Evolutionary conservation across 768 basidiomycete species (phyloP).

Genomic region (Phanerodontia chrysosporium): DNA sequence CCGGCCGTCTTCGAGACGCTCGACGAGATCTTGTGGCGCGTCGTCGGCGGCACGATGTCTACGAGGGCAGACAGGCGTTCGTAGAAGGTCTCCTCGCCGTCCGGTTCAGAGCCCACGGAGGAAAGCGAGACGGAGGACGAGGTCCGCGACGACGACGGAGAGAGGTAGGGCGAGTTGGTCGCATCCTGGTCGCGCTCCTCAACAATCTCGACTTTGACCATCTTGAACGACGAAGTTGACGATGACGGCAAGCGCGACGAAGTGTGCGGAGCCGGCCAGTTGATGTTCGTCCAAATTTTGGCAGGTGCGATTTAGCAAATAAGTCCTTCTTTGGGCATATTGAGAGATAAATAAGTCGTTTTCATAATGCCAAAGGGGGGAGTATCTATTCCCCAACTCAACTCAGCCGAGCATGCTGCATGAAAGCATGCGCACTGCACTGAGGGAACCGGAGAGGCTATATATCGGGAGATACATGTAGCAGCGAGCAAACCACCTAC

Average conservation of each 20-base stretch:
- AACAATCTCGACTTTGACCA: constrained; percentile 93
- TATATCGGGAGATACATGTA: no score
- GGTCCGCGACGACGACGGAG: constrained; percentile 69
- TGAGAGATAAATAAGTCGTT: not conserved
- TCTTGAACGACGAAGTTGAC: constrained; percentile 53
- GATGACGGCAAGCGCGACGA: constrained; percentile 61
- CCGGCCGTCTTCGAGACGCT: constrained; percentile 56
- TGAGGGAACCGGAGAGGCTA: no score
- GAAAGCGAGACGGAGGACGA: constrained; percentile 72
- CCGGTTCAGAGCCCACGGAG: constrained; percentile 66
- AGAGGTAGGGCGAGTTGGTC: constrained; percentile 62
- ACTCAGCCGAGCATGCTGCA: no score
- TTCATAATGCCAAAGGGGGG: no score
- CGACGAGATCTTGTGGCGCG: constrained; percentile 70
- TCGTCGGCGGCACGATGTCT: constrained; percentile 92
- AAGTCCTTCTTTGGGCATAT: constrained; percentile 49
- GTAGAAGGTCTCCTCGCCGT: constrained; percentile 70
- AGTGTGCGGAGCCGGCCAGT: constrained; percentile 57
- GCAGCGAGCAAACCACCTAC: no score
- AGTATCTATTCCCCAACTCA: no score
- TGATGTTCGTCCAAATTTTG: constrained; percentile 65
- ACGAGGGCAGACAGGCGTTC: constrained; percentile 90
- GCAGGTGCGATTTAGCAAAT: constrained; percentile 44
- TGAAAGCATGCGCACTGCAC: no score
- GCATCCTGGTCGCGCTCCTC: constrained; percentile 64